A percentile compares a stretch with the other conserved stretches of the same genome.
Conservation (phyloP, 2,329 filamentous ascomycete species). For the Lomentospora prolificans region DNA sequence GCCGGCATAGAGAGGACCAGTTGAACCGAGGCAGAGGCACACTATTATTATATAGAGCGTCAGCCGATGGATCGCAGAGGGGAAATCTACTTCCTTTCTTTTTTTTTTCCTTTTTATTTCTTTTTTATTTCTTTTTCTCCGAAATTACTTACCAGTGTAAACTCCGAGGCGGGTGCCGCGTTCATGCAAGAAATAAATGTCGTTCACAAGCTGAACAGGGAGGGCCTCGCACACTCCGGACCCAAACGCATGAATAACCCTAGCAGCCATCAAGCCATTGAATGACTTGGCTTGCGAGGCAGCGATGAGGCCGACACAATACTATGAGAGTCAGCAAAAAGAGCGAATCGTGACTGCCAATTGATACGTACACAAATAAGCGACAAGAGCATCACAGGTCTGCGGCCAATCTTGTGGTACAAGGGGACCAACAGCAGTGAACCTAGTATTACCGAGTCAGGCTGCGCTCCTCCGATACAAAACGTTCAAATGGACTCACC, state of each 20-base stretch:
- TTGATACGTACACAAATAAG: conserved; percentile 23
- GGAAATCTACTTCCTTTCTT: no score
- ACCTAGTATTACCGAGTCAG: conserved; percentile 17
- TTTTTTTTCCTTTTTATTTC: no score
- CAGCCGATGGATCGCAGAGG: no score
- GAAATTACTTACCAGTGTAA: conserved; percentile 36
- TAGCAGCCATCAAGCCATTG: conserved; percentile 26
- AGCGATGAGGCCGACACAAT: conserved; percentile 29
- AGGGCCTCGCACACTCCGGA: conserved; percentile 33
- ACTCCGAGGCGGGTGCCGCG: conserved; percentile 45
- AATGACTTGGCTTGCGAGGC: conserved; percentile 26
- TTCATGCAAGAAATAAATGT: conserved; percentile 36
- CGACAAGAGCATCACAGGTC: conserved; percentile 32
- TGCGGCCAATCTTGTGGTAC: conserved; percentile 39
- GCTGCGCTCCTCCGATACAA: not conserved
- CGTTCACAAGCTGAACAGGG: conserved; percentile 35
- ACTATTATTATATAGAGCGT: no score
- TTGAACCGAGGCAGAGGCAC: conserved; percentile 44
- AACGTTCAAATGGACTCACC: conserved; percentile 19
- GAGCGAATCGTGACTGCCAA: no score
- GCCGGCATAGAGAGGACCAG: conserved; percentile 47
- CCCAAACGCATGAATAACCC: conserved; percentile 29
- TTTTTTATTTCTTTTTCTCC: no score
- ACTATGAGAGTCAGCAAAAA: conserved; percentile 17
- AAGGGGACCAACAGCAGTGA: conserved; percentile 46